phyloP scores from a whole-genome alignment of 768 basidiomycete genomes.

The Suillus spraguei region DNA sequence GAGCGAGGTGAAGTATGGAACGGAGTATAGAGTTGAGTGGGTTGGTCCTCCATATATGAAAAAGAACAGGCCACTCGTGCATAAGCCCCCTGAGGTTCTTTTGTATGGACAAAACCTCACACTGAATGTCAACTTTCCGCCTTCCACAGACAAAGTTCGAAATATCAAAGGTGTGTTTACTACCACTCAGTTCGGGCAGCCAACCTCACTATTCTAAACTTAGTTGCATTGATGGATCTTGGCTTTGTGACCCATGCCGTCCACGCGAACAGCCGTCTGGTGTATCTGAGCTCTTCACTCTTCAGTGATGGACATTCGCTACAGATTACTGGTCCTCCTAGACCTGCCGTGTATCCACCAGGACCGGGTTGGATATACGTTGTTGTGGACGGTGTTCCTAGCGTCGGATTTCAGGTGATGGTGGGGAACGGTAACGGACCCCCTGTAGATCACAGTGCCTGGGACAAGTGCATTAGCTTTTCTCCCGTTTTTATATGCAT shows the following conservation, averaged over 20 bases:
- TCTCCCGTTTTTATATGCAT: background rate
- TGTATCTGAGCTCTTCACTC: constrained; percentile 56
- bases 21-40: constrained; percentile 90
- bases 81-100: constrained; percentile 37
- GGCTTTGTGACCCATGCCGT: constrained; percentile 81
- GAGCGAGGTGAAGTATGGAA: constrained; percentile 71
- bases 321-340: constrained; percentile 64
- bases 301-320: constrained; percentile 49
- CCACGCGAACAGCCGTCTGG: constrained; percentile 76
- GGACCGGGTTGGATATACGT: constrained; percentile 80
- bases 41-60: constrained; percentile 82
- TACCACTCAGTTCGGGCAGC: background rate
- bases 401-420: constrained; percentile 62
- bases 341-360: constrained; percentile 70
- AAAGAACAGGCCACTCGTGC: constrained; percentile 56
- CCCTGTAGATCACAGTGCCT: constrained; percentile 54
- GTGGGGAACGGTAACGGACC: constrained; percentile 69
- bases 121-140: constrained; percentile 46
- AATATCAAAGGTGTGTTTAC: constrained; percentile 52
- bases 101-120: constrained; percentile 48
- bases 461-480: constrained; percentile 52
- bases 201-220: constrained; percentile 15
- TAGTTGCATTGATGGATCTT: constrained; percentile 79
- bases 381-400: constrained; percentile 68
- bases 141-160: constrained; percentile 37